Evolutionary conservation across 2,329 filamentous ascomycete species (phyloP), one percentile per base, ranked within the genome.

Genomic region (Chaetomium olivaceum): DNA sequence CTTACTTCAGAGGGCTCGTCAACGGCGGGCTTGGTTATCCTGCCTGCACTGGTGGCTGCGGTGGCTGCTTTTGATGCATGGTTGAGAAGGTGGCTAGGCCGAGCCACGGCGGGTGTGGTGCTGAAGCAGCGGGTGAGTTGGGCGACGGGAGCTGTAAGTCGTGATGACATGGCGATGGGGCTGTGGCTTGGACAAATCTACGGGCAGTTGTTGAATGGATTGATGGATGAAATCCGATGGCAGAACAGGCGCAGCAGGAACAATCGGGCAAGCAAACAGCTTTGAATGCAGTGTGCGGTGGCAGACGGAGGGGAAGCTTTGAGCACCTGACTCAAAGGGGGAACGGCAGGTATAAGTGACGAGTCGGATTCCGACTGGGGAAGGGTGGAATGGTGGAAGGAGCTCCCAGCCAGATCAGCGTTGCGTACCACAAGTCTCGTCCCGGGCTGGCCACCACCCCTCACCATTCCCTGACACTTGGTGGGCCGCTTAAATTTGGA

Each of bases 111-210:
- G 25, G 80, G 74, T n/a, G 81, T 76, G 65, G 81, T 77, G 73
- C 77, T 76, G 68, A 84, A 72, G 57, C 79, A 77, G 68, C 83
- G 80, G 69, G 81, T 69, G 73, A 85, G 77, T 76, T 83, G 84
- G 73, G 78, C 74, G 69, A 80, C 76, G 74, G 82, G 81, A 55
- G 80, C 78, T 19, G 82, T 81, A 67, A 85, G 77, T 73, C 83
- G 77, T 57, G 83, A 83, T 80, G 71, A 72, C 70, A 85, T 85
- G 59, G 59, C 54, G 64, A 52, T 58, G 33, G 43, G 55, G 9
- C 21, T 36, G 46, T 59, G 21, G 3, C 25, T 54, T 1, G 43
- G 39, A 23, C 6, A 4, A 43, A 33, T 50, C 25, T 43, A 60
- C 25, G 43, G 25, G 39, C 23, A 33, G 51, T 25, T 46, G 43